Evolutionary conservation across 768 basidiomycete genomes (phyloP), one percentile per base, ranked within the genome.

Genomic region (Cyathus striatus): DNA sequence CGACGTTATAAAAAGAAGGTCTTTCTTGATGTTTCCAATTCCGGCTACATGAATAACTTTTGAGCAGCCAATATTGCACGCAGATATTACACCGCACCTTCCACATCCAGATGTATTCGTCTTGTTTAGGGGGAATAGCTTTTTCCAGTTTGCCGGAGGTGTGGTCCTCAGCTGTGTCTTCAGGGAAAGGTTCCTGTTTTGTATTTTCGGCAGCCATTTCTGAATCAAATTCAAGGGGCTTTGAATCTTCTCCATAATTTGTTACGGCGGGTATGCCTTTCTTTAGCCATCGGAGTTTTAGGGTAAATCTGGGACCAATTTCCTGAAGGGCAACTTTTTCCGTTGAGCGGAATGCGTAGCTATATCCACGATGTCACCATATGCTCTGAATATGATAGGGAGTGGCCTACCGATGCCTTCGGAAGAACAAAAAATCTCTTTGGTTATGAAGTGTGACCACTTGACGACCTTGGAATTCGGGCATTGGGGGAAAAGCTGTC

Each of bases 361-460:
- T 94, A 48, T 26, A 40, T n/a, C n/a, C n/a, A n/a, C n/a, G n/a
- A n/a, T n/a, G n/a, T n/a, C n/a, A n/a, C n/a, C n/a, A n/a, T n/a
- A n/a, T n/a, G n/a, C n/a, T n/a, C n/a, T 40, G 5, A 24, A 27
- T 47, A 41, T 5, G 47, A 45, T 45, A 49, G 40, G 5, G 14
- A 20, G 34, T 3, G 23, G 57, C 78, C 41, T 46, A 95, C 83
- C 96, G 79, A 70, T 98, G 96, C 45, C 96, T 74, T 49, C 96
- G 72, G 71, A 99, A 95, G 70, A 99, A 99, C 44, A 99, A 66
- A 65, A 98, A 99, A 67, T 99, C 96, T 37, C 96, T 80, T 60
- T 96, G 93, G 57, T 97, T 97, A 58, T 98, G 96, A 16, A 98
- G 71, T 2, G 95, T 96, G 10, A 98, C 94, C 7, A 97, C 94